Evolutionary conservation across 257 asterid species (phyloP).

Genomic region (Ilex asprella): DNA sequence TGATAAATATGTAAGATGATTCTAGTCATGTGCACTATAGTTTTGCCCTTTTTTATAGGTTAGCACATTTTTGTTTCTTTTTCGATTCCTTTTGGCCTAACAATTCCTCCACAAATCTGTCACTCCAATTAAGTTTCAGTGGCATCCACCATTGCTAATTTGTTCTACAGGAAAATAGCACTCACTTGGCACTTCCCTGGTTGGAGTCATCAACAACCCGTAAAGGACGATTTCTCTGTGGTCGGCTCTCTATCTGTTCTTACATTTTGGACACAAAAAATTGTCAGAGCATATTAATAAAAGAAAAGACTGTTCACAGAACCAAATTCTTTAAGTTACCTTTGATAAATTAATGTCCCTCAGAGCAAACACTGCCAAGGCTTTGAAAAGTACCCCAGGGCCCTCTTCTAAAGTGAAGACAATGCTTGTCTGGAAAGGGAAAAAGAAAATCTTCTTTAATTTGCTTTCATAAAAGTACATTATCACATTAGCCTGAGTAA

Average conservation of each 20-base stretch:
- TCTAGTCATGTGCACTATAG: too few species aligned
- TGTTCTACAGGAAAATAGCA: conserved; percentile 6
- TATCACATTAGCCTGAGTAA: background rate
- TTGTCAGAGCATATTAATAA: background rate
- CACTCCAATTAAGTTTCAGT: background rate
- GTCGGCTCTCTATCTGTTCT: conserved; percentile 90
- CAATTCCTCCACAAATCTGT: too few species aligned
- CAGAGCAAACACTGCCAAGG: conserved; percentile 82
- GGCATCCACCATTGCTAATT: background rate
- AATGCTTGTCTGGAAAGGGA: conserved; percentile 63
- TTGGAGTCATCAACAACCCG: conserved; percentile 84
- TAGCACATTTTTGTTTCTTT: too few species aligned
- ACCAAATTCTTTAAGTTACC: conserved; percentile 40
- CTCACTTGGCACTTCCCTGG: conserved; percentile 73
- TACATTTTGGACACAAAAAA: conserved; percentile 4
- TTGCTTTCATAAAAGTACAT: conserved; percentile 4
- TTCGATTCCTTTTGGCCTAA: background rate
- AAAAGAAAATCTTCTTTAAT: background rate
- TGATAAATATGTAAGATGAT: too few species aligned
- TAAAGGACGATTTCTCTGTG: conserved; percentile 73
- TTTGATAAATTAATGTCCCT: conserved; percentile 73
- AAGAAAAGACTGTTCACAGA: conserved; percentile 4
- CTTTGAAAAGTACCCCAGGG: conserved; percentile 94
- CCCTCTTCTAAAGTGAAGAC: conserved; percentile 94
- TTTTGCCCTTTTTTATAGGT: too few species aligned